These are phyloP conservation scores for Tetrahymena elliotti DNA, from an alignment of 73 alveolate species.

Conservation along the genomic window DNA sequence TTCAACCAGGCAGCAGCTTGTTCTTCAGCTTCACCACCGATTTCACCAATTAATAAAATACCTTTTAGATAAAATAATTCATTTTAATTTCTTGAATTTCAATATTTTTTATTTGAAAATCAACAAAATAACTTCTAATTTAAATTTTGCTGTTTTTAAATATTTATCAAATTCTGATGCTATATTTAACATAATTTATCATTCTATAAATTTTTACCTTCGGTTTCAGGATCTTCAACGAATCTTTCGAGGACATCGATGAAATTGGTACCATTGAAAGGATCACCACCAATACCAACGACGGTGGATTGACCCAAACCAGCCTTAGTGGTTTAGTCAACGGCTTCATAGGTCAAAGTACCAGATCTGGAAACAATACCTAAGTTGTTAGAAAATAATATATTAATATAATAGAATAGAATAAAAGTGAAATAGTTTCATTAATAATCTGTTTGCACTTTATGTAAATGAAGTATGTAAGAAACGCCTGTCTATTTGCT, in stretches of 20 bases:
- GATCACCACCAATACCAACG: slow-evolving; percentile 93
- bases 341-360: slow-evolving; percentile 94
- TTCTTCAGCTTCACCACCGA: slow-evolving; percentile 95
- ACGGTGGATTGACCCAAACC: slow-evolving; percentile 92
- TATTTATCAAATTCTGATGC: background rate
- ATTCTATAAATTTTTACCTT: slow-evolving; percentile 27
- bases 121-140: background rate
- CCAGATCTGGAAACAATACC: slow-evolving; percentile 89
- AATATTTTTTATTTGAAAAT: too few relatives aligned
- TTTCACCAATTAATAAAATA: slow-evolving; percentile 94
- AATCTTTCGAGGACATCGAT: slow-evolving; percentile 85
- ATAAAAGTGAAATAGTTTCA: too few relatives aligned
- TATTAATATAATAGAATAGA: background rate
- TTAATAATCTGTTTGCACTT: background rate
- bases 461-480: background rate
- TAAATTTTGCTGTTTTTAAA: background rate
- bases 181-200: background rate
- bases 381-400: background rate
- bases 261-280: slow-evolving; percentile 95
- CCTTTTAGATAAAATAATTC: slow-evolving; percentile 32
- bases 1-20: slow-evolving; percentile 82
- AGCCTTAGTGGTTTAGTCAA: slow-evolving; percentile 86
- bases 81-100: background rate
- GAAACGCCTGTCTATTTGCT: too few relatives aligned
- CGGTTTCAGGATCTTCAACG: slow-evolving; percentile 87